Evolutionary conservation across 2,329 filamentous ascomycete species (phyloP).

Genomic region (Fusarium bulbicola): DNA sequence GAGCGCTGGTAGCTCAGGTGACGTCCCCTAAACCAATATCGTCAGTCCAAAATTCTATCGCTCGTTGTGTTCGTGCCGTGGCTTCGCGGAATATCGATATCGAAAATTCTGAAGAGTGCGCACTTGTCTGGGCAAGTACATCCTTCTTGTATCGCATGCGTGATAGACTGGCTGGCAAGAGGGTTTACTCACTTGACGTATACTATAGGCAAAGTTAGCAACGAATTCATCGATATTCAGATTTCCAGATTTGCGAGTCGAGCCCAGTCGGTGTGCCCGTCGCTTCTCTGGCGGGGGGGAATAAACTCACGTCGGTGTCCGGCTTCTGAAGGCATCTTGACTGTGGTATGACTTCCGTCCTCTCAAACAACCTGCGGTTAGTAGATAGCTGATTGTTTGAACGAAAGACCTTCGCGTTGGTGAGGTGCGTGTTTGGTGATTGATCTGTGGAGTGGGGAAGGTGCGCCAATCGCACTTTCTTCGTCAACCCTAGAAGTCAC

Average conservation of each 20-base stretch:
- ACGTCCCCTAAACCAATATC: constrained; percentile 75
- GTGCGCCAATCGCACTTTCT: constrained; percentile 40
- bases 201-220: constrained; percentile 65
- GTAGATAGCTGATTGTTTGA: constrained; percentile 56
- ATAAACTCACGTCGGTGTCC: constrained; percentile 84
- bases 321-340: constrained; percentile 88
- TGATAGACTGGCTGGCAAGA: constrained; percentile 3
- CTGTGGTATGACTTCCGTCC: constrained; percentile 57
- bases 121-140: constrained; percentile 22
- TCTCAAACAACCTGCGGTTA: constrained; percentile 57
- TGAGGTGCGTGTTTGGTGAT: constrained; percentile 53
- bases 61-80: constrained; percentile 34
- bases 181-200: constrained; percentile 83
- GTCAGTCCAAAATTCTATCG: constrained; percentile 44
- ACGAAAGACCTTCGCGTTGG: constrained; percentile 56
- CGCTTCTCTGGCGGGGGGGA: constrained; percentile 4
- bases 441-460: constrained; percentile 50
- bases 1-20: constrained; percentile 98
- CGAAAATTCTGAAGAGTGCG: constrained; percentile 29
- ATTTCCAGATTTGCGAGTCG: constrained; percentile 15
- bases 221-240: constrained; percentile 25
- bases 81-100: constrained; percentile 39
- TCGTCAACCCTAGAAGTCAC: constrained; percentile 48
- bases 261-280: constrained; percentile 18
- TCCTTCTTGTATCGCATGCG: constrained; percentile 28